Percentiles rank a stretch among this genome's conserved stretches.
These are phyloP conservation scores for Rhodotorula glutinis DNA, from an alignment of 1,284 basidiomycete species.

Conservation along the genomic window DNA sequence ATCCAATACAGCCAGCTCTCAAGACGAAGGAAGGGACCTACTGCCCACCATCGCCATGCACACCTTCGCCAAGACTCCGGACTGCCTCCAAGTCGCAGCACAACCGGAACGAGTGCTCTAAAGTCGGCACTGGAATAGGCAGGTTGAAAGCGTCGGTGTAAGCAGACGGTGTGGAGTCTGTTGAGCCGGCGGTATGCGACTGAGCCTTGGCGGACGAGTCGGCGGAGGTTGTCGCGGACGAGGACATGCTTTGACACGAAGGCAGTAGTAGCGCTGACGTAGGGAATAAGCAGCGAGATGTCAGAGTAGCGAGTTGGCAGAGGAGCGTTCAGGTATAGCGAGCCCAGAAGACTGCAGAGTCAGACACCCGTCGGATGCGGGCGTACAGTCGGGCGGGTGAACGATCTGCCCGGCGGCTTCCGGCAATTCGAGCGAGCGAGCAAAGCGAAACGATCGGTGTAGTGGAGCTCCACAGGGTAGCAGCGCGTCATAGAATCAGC, in stretches of 20 bases:
- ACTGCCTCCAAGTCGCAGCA: conserved; percentile 37
- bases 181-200: neutral
- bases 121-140: conserved; percentile 21
- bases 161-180: neutral
- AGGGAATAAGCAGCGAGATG: too few species aligned
- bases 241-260: neutral
- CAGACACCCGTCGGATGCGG: too few species aligned
- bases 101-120: conserved; percentile 32
- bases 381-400: neutral
- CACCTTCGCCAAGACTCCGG: conserved; percentile 24
- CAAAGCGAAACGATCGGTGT: too few species aligned
- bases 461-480: too few species aligned
- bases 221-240: neutral
- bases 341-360: too few species aligned
- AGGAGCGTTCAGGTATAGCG: too few species aligned
- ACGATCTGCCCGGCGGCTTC: neutral
- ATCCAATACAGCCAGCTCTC: too few species aligned
- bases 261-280: too few species aligned
- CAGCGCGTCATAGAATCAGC: too few species aligned
- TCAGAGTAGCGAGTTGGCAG: too few species aligned
- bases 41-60: conserved; percentile 33
- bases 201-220: neutral
- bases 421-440: neutral
- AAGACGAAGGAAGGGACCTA: conserved; percentile 5
- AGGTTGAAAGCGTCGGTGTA: conserved; percentile 17